Evolutionary conservation across 2,329 filamentous ascomycete genomes (phyloP), one percentile per base, ranked within the genome.

Genomic region (Setomelanomma holmii): DNA sequence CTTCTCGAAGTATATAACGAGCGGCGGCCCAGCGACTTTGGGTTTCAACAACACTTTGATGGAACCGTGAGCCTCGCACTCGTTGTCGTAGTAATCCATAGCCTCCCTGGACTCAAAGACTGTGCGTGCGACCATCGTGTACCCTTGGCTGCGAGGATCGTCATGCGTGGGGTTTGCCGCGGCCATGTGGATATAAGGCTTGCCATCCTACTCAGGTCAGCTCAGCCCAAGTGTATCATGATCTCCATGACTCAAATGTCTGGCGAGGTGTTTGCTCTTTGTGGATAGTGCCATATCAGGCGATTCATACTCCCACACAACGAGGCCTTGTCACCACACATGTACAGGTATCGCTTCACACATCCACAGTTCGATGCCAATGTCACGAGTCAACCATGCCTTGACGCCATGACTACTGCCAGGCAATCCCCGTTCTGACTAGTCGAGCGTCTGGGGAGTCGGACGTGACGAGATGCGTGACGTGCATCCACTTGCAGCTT

Each of bases 31-130:
- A 24, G 54, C 56, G 40, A 70, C 55, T 40, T 66, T 72, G 5
- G 58, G 58, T 52, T 66, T 68, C 34, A 72, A 43, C 16, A 60
- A 38, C 1, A 56, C 66, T 66, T 81, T 83, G 56, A 87, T 71
- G 21, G 73, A 77, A 50, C 74, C 74, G 60, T 87, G 85, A 24
- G 83, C 83, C 60, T 77, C 78, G 58, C 83, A 85, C 42, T 81
- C 78, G 8, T 78, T 77, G 69, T 90, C 88, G 70, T 89, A 91
- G 75, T 83, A 91, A 61, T 84, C 79, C 83, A 90, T 86, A 69
- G 90, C 88, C 11, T 86, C 86, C 48, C 85, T 64, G 53, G 76
- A 86, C 40, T 82, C 80, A 67, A 91, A 91, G 40, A 84, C 82
- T 35, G 82, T 86, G 69, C 86, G 83, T 42, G 83, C 83, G 14